Conservation (phyloP, 805 yeast species). For the Phaffomyces opuntiae region DNA sequence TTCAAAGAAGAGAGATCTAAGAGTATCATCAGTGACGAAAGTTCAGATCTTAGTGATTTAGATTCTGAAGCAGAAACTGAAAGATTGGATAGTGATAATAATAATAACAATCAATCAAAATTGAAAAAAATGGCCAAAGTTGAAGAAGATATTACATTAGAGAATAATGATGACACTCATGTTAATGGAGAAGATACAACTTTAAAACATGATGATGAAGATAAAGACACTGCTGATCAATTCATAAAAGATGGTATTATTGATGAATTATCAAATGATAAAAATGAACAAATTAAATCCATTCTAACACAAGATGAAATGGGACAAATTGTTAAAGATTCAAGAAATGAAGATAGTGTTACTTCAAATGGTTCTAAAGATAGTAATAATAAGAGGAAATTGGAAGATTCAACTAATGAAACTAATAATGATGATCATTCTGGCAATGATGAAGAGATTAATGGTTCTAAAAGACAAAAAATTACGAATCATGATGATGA, state of each 20-base stretch:
- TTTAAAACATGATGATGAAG: conserved; percentile 3
- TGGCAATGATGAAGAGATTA: conserved; percentile 20
- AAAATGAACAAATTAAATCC: conserved; percentile 15
- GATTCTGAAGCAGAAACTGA: conserved; percentile 92
- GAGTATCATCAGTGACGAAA: conserved; percentile 21
- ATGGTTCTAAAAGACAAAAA: conserved; percentile 9
- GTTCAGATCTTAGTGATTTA: conserved; percentile 48
- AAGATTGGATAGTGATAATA: conserved; percentile 50
- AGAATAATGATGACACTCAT: conserved; percentile 13
- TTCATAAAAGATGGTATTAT: conserved; percentile 19
- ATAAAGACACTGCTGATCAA: conserved; percentile 14
- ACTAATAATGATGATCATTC: conserved; percentile 13
- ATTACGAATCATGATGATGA: background rate
- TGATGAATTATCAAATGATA: conserved; percentile 14
- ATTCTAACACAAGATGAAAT: conserved; percentile 19
- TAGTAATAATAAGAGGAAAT: conserved; percentile 9
- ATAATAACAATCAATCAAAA: conserved; percentile 28
- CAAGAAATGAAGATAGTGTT: too few relatives aligned
- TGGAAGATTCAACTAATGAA: background rate
- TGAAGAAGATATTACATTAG: conserved; percentile 1
- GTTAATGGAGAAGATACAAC: conserved; percentile 16
- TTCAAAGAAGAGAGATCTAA: conserved; percentile 10
- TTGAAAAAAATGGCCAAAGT: conserved; percentile 34
- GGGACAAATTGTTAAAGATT: conserved; percentile 13
- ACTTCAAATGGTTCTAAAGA: background rate